A percentile compares a stretch with the other conserved stretches of the same genome.
Conservation (phyloP, 371 early-diverging fungal genomes). For the Mucor circinelloides region DNA sequence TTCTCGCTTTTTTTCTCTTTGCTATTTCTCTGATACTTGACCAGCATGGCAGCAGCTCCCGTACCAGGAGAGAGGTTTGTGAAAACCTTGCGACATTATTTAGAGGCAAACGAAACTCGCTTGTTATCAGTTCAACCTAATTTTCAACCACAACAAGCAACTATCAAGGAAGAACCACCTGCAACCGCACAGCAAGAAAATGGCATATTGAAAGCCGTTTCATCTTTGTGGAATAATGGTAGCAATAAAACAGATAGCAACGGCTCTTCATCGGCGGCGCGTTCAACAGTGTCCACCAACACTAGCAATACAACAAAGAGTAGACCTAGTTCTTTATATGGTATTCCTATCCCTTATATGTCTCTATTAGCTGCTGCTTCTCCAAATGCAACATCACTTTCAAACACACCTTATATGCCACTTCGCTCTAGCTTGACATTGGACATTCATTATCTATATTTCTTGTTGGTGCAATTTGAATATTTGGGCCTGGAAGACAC, state of each 20-base stretch:
- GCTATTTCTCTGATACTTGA: neutral
- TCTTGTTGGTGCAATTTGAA: slow-evolving; percentile 62
- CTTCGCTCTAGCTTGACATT: slow-evolving; percentile 49
- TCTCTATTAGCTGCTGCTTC: slow-evolving; percentile 50
- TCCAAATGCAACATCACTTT: slow-evolving; percentile 33
- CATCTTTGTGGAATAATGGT: slow-evolving; percentile 19
- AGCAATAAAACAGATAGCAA: neutral
- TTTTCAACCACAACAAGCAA: slow-evolving; percentile 11
- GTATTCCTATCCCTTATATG: slow-evolving; percentile 40
- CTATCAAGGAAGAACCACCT: slow-evolving; percentile 13
- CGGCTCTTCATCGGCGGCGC: slow-evolving; percentile 3
- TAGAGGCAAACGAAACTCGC: slow-evolving; percentile 55
- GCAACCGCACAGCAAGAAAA: slow-evolving; percentile 9
- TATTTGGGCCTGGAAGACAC: slow-evolving; percentile 60
- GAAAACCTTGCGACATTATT: slow-evolving; percentile 61
- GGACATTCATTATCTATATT: slow-evolving; percentile 64
- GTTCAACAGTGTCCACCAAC: slow-evolving; percentile 12
- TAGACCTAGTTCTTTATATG: slow-evolving; percentile 32
- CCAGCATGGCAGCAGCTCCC: slow-evolving; percentile 32
- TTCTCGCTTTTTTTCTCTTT: no score
- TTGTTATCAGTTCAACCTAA: slow-evolving; percentile 17
- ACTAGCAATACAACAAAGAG: slow-evolving; percentile 31
- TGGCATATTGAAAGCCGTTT: slow-evolving; percentile 21
- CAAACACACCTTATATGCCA: slow-evolving; percentile 42
- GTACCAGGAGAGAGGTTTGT: slow-evolving; percentile 61